Evolutionary conservation across 768 basidiomycete genomes (phyloP), one percentile per base, ranked within the genome.

Genomic region (Trametes punicea): DNA sequence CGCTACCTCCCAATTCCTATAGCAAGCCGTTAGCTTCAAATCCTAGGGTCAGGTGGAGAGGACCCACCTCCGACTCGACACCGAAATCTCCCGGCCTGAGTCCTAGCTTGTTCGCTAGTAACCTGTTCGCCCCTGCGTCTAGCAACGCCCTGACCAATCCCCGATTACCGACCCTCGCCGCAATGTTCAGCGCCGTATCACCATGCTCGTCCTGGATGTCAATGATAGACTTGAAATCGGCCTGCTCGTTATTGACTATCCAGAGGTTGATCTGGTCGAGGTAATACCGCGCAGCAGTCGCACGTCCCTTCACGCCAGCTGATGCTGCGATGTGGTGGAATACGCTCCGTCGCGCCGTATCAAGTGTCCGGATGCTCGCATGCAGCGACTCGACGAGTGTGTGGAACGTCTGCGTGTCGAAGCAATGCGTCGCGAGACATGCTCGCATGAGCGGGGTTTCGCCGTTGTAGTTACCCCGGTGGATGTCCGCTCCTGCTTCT

Each of bases 401-500:
- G 41, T 79, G 74, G 71, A 98, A 95, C 4, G 81, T 77, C 64
- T 93, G 88, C 36, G 73, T 79, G 60, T 95, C 93, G 46, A 81
- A 87, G 64, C 87, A 88, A 69, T 93, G 87, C 21, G 91, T 93
- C 8, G 95, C 87, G 55, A 98, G 81, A 56, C 92, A 88, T 5
- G 95, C 89, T 36, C 96, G 88, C 26, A 97, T 91, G 27, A 99
- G 81, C 2, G 97, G 87, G 0, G 96, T 98, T 71, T 99, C 97
- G 42, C 97, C 95, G 4, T 88, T 82, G 67, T 87, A 87, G 72
- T 98, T 98, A 2, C 97, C 97, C 7, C 93, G 82, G 64, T 93
- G 83, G 15, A 93, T 76, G 69, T 98, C 95, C 1, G 95, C 93
- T 27, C 94, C 93, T 42, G 78, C 75, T 2, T 74, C 73, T 55